A percentile compares a stretch with the other conserved stretches of the same genome.
phyloP scores from a whole-genome alignment of 495 filamentous ascomycete genomes.

The Tuber indicum region DNA sequence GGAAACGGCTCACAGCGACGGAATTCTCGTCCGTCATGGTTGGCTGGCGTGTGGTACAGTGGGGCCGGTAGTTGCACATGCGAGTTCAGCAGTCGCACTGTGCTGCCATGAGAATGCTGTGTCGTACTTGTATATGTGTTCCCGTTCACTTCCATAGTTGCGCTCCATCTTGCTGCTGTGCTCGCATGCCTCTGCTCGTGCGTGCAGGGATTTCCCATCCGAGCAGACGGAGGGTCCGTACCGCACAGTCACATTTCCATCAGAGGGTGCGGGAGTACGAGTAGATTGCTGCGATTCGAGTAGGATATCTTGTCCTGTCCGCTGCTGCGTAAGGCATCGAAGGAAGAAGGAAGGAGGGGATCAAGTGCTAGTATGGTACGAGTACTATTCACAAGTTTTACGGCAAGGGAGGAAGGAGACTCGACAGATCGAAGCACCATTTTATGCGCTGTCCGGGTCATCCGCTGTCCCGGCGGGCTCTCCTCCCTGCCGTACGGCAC shows the following conservation, averaged over 20 bases:
- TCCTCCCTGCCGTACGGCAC: too few species aligned
- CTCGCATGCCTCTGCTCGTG: not conserved
- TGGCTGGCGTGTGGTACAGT: not conserved
- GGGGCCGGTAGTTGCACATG: not conserved
- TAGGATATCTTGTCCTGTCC: not conserved
- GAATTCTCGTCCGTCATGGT: not conserved
- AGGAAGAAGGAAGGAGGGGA: not conserved
- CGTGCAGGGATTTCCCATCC: not conserved
- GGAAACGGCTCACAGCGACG: not conserved
- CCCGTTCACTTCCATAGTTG: not conserved
- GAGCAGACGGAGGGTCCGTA: not conserved
- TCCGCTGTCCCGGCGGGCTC: not conserved
- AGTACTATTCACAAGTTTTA: not conserved
- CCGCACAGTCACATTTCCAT: not conserved
- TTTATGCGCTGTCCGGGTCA: not conserved
- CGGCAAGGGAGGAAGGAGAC: not conserved
- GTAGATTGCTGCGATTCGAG: not conserved
- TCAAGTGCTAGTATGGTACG: not conserved
- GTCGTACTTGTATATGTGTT: not conserved
- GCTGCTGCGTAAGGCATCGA: not conserved
- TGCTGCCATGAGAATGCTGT: too few species aligned
- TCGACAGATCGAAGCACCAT: not conserved
- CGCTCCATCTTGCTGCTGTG: not conserved
- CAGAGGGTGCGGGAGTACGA: not conserved
- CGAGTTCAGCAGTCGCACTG: not conserved